Conservation (phyloP, 2,329 filamentous ascomycete genomes). For the Drechslerella coelobrocha region DNA sequence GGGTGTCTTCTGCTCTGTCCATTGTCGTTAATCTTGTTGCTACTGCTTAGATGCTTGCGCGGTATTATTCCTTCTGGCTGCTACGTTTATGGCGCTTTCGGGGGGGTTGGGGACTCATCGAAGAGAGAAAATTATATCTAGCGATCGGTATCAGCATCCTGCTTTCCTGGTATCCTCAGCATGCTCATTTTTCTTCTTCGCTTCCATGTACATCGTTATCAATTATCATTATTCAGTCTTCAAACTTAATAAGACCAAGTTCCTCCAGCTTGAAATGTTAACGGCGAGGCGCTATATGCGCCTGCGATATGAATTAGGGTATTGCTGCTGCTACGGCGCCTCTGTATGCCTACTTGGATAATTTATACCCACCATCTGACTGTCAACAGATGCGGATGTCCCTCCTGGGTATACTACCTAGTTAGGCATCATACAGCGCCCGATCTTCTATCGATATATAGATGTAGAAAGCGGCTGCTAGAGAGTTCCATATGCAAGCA, state of each 20-base stretch:
- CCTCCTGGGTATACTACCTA: too few relatives aligned
- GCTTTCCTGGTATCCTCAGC: neutral
- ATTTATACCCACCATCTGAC: too few relatives aligned
- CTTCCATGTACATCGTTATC: constrained; percentile 36
- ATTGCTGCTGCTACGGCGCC: too few relatives aligned
- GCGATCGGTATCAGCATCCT: neutral
- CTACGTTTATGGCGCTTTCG: constrained; percentile 38
- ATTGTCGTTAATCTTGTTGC: constrained; percentile 8
- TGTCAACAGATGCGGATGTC: too few relatives aligned
- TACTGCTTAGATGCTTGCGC: neutral
- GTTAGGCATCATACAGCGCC: too few relatives aligned
- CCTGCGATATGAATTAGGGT: neutral
- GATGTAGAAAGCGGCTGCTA: too few relatives aligned
- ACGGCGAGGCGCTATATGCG: neutral
- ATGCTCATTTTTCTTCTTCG: constrained; percentile 2
- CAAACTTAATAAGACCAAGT: neutral
- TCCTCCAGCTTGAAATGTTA: neutral
- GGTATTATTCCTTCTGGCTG: neutral
- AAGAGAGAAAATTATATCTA: neutral
- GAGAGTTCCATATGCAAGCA: too few relatives aligned
- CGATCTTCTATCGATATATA: too few relatives aligned
- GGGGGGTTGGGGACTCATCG: constrained; percentile 3
- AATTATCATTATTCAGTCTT: neutral
- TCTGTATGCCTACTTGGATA: too few relatives aligned
- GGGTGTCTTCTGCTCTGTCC: neutral